Conservation (phyloP, 345 rosid genomes). For the Salix suchowensis region DNA sequence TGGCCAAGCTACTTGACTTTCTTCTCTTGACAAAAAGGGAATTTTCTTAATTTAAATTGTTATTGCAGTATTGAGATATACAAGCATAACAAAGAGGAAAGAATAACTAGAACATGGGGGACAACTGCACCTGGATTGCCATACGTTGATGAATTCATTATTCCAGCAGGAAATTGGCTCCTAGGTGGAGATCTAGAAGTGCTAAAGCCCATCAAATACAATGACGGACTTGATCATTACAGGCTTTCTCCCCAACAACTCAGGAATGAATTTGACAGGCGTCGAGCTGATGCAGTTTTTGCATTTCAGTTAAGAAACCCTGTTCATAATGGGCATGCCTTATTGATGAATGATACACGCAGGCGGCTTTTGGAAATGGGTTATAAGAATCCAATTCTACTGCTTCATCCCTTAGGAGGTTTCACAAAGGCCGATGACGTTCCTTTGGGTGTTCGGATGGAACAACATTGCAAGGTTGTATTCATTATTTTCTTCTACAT, state of each 20-base stretch:
- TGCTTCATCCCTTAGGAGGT: constrained; percentile 98
- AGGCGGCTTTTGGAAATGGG: constrained; percentile 81
- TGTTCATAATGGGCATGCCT: constrained; percentile 92
- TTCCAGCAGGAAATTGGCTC: constrained; percentile 86
- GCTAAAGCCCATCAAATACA: constrained; percentile 64
- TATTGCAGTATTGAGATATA: constrained; percentile 71
- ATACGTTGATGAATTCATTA: constrained; percentile 71
- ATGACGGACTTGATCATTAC: constrained; percentile 94
- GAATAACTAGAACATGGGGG: constrained; percentile 95
- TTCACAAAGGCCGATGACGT: constrained; percentile 92
- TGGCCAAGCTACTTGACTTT: neutral
- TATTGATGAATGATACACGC: constrained; percentile 89
- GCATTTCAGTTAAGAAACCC: constrained; percentile 96
- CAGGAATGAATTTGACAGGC: constrained; percentile 68
- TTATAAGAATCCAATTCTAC: constrained; percentile 75
- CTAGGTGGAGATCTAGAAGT: constrained; percentile 92
- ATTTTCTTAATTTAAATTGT: neutral
- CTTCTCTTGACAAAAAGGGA: neutral
- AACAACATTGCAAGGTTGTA: constrained; percentile 87
- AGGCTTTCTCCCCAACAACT: constrained; percentile 88
- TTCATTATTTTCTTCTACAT: neutral
- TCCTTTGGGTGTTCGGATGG: constrained; percentile 91
- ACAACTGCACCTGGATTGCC: constrained; percentile 86
- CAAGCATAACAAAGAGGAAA: constrained; percentile 90
- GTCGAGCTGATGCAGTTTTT: constrained; percentile 92